Evolutionary conservation across 2,329 filamentous ascomycete species (phyloP).

Genomic region (Colletotrichum melonis): DNA sequence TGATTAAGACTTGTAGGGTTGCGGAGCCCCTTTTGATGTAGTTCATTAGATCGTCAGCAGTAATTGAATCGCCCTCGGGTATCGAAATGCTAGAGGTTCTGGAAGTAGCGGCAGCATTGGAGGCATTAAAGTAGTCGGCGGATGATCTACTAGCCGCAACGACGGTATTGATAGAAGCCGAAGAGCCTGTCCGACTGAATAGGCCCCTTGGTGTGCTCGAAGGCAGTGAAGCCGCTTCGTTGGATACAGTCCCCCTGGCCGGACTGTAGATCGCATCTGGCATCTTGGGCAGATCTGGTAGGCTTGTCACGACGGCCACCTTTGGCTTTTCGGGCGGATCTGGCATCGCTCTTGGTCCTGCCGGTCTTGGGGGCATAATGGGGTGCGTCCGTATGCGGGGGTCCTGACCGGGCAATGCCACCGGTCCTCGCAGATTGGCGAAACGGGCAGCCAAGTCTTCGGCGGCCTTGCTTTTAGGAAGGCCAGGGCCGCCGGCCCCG

Average conservation of each 20-base stretch:
- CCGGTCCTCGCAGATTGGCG: constrained; percentile 62
- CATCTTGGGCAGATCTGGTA: constrained; percentile 72
- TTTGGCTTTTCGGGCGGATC: constrained; percentile 52
- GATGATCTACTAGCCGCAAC: constrained; percentile 34
- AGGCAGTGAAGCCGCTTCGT: constrained; percentile 72
- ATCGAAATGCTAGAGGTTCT: constrained; percentile 46
- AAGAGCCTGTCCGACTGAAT: constrained; percentile 62
- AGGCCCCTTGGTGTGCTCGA: constrained; percentile 73
- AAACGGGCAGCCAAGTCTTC: constrained; percentile 68
- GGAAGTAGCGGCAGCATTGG: constrained; percentile 43
- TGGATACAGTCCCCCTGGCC: constrained; percentile 76
- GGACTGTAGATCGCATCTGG: constrained; percentile 84
- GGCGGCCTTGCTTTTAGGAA: constrained; percentile 44
- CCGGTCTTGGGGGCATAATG: constrained; percentile 50
- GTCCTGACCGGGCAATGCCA: constrained; percentile 58
- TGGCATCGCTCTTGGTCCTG: constrained; percentile 67
- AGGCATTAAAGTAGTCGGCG: constrained; percentile 48
- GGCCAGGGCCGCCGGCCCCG: constrained; percentile 41
- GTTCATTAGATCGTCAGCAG: constrained; percentile 76
- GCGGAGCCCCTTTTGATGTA: constrained; percentile 67
- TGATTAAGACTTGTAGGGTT: constrained; percentile 75
- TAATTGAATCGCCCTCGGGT: constrained; percentile 69
- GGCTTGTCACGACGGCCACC: constrained; percentile 61
- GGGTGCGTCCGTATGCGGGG: constrained; percentile 64
- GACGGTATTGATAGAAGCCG: constrained; percentile 40